phyloP scores from a whole-genome alignment of 2,329 filamentous ascomycete species.

The Cercospora citrullina region DNA sequence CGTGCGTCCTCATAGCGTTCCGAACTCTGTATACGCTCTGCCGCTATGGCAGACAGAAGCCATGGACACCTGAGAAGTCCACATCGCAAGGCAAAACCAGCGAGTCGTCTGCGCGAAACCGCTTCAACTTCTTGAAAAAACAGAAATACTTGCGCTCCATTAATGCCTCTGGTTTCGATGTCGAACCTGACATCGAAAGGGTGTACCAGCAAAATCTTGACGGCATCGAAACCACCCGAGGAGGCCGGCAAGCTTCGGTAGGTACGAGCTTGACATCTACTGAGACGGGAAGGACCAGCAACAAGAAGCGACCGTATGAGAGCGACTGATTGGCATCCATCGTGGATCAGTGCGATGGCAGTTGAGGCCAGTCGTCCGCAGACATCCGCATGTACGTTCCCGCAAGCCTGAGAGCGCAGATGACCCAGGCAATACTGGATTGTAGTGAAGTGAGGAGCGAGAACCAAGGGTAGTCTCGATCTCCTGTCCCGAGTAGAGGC shows the following conservation, averaged over 20 bases:
- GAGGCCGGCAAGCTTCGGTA: neutral
- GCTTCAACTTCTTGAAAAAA: neutral
- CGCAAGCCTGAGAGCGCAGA: neutral
- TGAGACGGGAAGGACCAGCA: neutral
- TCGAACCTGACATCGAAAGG: neutral
- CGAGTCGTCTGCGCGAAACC: neutral
- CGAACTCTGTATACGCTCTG: neutral
- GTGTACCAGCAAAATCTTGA: neutral
- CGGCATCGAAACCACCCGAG: neutral
- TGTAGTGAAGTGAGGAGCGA: neutral
- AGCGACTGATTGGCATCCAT: neutral
- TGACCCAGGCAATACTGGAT: neutral
- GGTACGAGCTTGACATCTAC: neutral
- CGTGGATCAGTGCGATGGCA: neutral
- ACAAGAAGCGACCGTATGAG: neutral
- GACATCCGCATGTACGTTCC: neutral
- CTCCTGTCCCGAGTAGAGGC: neutral
- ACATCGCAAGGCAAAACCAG: neutral
- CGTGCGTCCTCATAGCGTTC: neutral
- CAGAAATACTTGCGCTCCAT: neutral
- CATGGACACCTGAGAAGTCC: neutral
- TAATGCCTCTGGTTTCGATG: neutral
- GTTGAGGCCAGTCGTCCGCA: neutral
- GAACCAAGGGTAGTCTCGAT: neutral
- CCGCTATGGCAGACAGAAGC: neutral